phyloP scores from a whole-genome alignment of 1,139 yeast genomes.

The Ogataea hybrid region DNA sequence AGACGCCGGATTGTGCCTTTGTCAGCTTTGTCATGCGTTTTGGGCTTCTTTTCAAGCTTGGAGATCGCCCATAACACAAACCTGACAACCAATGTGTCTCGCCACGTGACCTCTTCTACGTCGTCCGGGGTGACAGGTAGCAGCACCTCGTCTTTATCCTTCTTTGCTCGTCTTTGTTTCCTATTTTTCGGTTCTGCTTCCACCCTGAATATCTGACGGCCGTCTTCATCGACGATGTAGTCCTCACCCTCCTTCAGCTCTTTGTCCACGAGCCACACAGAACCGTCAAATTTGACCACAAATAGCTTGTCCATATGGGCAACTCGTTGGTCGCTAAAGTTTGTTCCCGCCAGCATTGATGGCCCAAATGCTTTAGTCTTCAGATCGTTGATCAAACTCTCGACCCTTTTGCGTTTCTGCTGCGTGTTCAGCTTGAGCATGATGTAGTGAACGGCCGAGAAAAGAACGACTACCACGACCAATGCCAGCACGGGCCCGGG shows the following conservation, averaged over 20 bases:
- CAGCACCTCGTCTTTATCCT: slow-evolving; percentile 34
- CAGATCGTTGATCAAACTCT: slow-evolving; percentile 47
- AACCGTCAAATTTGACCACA: slow-evolving; percentile 66
- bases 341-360: slow-evolving; percentile 25
- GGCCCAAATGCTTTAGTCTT: slow-evolving; percentile 54
- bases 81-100: slow-evolving; percentile 54
- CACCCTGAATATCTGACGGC: slow-evolving; percentile 14
- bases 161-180: slow-evolving; percentile 16
- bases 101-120: slow-evolving; percentile 39
- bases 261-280: slow-evolving; percentile 59
- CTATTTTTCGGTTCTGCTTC: slow-evolving; percentile 13
- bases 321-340: slow-evolving; percentile 45
- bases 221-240: slow-evolving; percentile 21
- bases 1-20: slow-evolving; percentile 1
- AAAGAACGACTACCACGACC: slow-evolving; percentile 45
- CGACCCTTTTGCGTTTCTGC: slow-evolving; percentile 63
- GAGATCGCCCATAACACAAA: slow-evolving; percentile 35
- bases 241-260: slow-evolving; percentile 28
- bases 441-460: slow-evolving; percentile 58
- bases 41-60: not conserved
- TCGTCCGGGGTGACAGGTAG: slow-evolving; percentile 39
- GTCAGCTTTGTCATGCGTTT: not conserved
- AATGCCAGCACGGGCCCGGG: slow-evolving; percentile 56
- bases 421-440: slow-evolving; percentile 52
- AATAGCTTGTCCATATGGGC: slow-evolving; percentile 53